Base-by-base conservation (phyloP, 495 filamentous ascomycete species). In the Aspergillus carlsbadensis region DNA sequence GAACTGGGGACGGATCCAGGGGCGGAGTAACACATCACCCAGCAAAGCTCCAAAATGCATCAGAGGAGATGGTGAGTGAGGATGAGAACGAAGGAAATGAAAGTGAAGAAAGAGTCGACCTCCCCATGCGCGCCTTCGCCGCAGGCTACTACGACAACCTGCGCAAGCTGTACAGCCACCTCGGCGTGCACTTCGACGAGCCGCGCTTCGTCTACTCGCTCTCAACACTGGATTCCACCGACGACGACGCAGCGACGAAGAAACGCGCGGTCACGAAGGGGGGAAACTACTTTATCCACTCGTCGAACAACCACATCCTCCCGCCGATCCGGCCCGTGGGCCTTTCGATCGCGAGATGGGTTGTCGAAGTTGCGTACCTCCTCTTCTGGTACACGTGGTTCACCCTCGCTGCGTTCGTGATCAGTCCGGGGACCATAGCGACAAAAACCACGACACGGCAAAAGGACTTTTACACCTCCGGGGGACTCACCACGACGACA, bases 81-180 rank as follows among this genome's bases (percentile, higher is more conserved):
- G 15, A 4, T 13, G 6, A 6, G 8, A 8, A 13, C 14, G 15
- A 40, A 11, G 6, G 18, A 22, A 11, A 42, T 11, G 6, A 31
- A 20, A 36, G 29, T 10, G 15, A 11, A 11, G 24, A 42, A 39
- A 68, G 79, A 47, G 59, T 79, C 21, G 81, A 84, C 67, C 60
- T 84, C n/a, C 82, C 82, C 15, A 84, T 84, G 79, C 80, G 81
- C 34, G 75, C 76, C 2, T 79, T 83, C 48, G 76, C 78, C 6
- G 79, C 70, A 14, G 78, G 79, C 20, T 85, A 75, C 64, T 81
- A 84, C 50, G 68, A 67, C n/a, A 78, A 78, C 45, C 65, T 85
- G 39, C 72, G 64, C 21, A 67, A 70, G 2, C 80, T 85, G 79
- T 84, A 85, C 59, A 70, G 75, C 24, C 71, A 81, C 54, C 62